Percentiles rank a stretch among this genome's conserved stretches.
Evolutionary conservation across 2,329 filamentous ascomycete genomes (phyloP).

Genomic region (Bertia moriformis): DNA sequence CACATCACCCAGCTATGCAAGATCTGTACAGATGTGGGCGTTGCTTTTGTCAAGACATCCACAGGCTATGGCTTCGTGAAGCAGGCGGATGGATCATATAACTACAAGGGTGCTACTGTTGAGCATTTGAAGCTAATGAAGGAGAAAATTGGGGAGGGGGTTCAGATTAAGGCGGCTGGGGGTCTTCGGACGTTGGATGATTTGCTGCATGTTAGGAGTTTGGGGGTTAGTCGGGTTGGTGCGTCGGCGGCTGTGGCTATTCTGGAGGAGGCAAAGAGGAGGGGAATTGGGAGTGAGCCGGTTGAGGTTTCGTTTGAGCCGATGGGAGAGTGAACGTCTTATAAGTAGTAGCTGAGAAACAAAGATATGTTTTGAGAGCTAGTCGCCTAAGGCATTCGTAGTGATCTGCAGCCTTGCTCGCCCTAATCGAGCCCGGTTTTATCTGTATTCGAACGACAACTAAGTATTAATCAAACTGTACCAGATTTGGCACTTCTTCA

Average conservation of each 20-base stretch:
- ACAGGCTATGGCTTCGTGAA: slow-evolving; percentile 48
- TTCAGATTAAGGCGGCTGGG: slow-evolving; percentile 43
- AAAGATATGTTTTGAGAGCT: too few species aligned
- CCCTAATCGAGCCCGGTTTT: too few species aligned
- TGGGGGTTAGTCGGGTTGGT: slow-evolving; percentile 39
- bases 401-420: slow-evolving; percentile 1
- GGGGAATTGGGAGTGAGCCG: slow-evolving; percentile 26
- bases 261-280: slow-evolving; percentile 32
- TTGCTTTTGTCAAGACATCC: slow-evolving; percentile 45
- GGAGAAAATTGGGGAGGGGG: slow-evolving; percentile 19
- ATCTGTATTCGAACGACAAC: too few species aligned
- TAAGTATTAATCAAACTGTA: too few species aligned
- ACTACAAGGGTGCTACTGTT: slow-evolving; percentile 35
- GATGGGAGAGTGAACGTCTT: slow-evolving; percentile 4
- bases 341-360: too few species aligned
- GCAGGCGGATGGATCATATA: slow-evolving; percentile 30
- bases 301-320: slow-evolving; percentile 11
- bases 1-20: slow-evolving; percentile 35
- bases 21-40: slow-evolving; percentile 32
- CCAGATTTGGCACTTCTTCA: too few species aligned
- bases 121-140: slow-evolving; percentile 37
- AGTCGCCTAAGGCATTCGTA: background rate
- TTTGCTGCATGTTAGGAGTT: slow-evolving; percentile 32
- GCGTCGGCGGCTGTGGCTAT: slow-evolving; percentile 38
- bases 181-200: slow-evolving; percentile 41